Base-by-base conservation (phyloP, 208 protist species). In the Acanthamoeba royreba region DNA sequence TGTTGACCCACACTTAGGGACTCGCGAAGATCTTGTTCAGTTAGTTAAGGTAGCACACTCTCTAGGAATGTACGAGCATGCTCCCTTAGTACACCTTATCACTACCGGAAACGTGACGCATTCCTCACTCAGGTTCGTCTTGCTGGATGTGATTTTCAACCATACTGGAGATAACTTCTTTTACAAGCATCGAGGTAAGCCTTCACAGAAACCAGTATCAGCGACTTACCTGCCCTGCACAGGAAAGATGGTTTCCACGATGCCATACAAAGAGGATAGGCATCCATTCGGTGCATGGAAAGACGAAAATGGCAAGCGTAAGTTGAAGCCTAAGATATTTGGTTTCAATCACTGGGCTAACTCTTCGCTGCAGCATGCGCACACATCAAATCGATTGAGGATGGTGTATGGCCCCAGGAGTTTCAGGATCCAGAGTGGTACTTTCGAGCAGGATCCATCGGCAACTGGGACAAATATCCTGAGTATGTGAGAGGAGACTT, bases 341-440 rank as follows among this genome's bases (percentile, higher is more conserved):
- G 49, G 13, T 19, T 25, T 55, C 49, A 55, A 55, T 55, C 19
- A 25, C 19, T 55, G 49, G 49, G 49, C 9, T 19, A 9, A 72
- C 61, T 58, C n/a, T 58, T n/a, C 13, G 61, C 19, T 9, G n/a
- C 61, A 83, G 72, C 72, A 0, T 53, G 25, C 42, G 28, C 46
- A 15, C 22, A 83, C n/a, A 83, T 83, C 42, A 9, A 47, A 45
- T 38, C 42, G 25, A 35, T 83, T 22, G 72, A 83, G 42, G 72
- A 83, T 45, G 72, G 72, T 1, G 72, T 83, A 28, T 83, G 72
- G 72, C 72, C 72, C 72, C 46, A 52, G 43, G 72, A 83, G 72
- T 83, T 83, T 31, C 72, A 83, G 43, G 72, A 83, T 45, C 72
- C 72, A 19, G 72, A 83, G 72, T 83, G 72, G 72, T 83, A 83